A percentile compares a stretch with the other conserved stretches of the same genome.
Conservation (phyloP, 2,329 filamentous ascomycete genomes). For the Calonectria pauciramosa region DNA sequence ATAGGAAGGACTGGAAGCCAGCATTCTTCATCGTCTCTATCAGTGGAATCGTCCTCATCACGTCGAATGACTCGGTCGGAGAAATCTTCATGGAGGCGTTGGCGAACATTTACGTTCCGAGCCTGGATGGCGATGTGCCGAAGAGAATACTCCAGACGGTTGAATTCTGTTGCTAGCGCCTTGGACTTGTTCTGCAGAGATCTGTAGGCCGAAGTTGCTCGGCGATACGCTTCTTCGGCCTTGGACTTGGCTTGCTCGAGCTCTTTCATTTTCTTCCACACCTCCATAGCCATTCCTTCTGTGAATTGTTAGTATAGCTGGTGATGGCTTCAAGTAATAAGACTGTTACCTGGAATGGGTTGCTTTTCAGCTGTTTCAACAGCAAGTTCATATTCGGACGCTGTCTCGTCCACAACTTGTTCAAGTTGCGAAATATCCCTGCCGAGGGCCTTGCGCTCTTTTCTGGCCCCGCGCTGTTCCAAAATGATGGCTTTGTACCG, state of each 20-base stretch:
- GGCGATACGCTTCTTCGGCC: not conserved
- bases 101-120: slow-evolving; percentile 3
- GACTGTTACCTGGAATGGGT: not conserved
- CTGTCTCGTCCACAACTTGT: not conserved
- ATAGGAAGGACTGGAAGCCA: slow-evolving; percentile 24
- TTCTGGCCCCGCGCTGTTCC: not conserved
- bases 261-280: not conserved
- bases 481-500: not conserved
- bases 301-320: not conserved
- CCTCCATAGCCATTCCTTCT: not conserved
- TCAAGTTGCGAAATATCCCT: not conserved
- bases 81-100: slow-evolving; percentile 6
- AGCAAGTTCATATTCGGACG: not conserved
- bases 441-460: not conserved
- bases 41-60: fast-evolving
- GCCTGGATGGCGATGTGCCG: slow-evolving; percentile 17
- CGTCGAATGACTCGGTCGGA: not conserved
- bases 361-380: not conserved
- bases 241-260: not conserved
- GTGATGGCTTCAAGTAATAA: not conserved
- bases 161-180: not conserved
- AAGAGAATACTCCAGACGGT: not conserved
- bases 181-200: not conserved
- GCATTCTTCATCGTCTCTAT: not conserved
- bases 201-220: not conserved